Conservation (phyloP, 352 stramenopile species). For the Phytophthora foliorum region DNA sequence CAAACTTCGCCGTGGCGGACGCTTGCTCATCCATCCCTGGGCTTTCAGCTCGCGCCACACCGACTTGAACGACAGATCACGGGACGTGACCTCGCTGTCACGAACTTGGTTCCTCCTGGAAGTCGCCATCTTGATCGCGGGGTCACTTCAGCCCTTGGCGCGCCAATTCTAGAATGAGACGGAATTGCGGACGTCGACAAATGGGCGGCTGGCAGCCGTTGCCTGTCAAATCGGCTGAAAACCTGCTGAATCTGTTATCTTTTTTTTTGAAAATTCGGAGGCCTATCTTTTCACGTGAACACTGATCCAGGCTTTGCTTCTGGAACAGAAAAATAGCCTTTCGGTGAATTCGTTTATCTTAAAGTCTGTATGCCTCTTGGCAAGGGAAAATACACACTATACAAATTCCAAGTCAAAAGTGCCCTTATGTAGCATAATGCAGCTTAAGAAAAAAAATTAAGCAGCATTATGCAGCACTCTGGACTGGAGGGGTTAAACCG, state of each 20-base stretch:
- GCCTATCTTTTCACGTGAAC: background rate
- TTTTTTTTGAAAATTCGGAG: background rate
- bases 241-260: background rate
- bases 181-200: background rate
- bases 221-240: background rate
- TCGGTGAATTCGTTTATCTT: background rate
- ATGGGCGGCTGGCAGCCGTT: background rate
- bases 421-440: background rate
- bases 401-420: background rate
- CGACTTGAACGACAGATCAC: constrained; percentile 15
- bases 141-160: background rate
- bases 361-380: background rate
- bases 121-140: constrained; percentile 4
- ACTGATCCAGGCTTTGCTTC: background rate
- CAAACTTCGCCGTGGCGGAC: constrained; percentile 4
- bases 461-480: background rate
- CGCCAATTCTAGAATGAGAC: constrained; percentile 10
- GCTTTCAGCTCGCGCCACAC: constrained; percentile 17
- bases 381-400: background rate
- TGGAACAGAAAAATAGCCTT: background rate
- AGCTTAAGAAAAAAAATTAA: background rate
- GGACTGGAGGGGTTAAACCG: background rate
- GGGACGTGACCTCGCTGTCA: constrained; percentile 7
- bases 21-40: constrained; percentile 8
- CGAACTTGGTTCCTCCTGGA: background rate